phyloP scores from a whole-genome alignment of 1,139 yeast genomes.

The Geotrichum klebahnii region DNA sequence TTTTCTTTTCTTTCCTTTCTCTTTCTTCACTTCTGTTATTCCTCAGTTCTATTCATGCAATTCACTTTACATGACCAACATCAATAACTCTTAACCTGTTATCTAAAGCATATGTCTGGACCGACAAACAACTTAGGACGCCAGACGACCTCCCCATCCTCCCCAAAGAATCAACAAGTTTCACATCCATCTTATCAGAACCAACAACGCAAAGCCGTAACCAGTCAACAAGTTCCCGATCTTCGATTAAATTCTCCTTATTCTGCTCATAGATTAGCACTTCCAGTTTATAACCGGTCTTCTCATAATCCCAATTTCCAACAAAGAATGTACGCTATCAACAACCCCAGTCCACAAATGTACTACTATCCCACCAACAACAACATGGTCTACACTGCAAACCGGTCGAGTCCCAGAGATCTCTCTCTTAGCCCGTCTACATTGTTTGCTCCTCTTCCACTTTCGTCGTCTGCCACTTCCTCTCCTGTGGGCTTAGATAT shows the following conservation, averaged over 20 bases:
- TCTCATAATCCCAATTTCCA: background rate
- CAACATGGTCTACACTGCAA: background rate
- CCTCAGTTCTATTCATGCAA: background rate
- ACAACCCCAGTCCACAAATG: background rate
- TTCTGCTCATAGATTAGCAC: background rate
- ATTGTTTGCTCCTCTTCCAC: constrained; percentile 1
- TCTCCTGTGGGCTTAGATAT: background rate
- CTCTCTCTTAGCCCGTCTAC: background rate
- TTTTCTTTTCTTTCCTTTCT: background rate
- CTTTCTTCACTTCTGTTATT: background rate
- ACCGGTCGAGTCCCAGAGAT: constrained; percentile 8
- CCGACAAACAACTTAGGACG: constrained; percentile 11
- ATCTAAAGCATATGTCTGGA: constrained; percentile 1
- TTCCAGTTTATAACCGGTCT: background rate
- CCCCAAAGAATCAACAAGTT: background rate
- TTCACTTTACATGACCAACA: background rate
- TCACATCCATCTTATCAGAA: constrained; percentile 8
- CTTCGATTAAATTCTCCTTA: background rate
- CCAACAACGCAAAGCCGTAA: constrained; percentile 2
- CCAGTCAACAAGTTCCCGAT: background rate
- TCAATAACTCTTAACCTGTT: background rate
- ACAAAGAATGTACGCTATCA: constrained; percentile 6
- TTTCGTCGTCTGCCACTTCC: background rate
- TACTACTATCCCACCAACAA: constrained; percentile 4
- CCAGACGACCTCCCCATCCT: constrained; percentile 3